A percentile compares a stretch with the other conserved stretches of the same genome.
phyloP scores from a whole-genome alignment of 2,329 filamentous ascomycete genomes.

The Pyrenophora graminea region DNA sequence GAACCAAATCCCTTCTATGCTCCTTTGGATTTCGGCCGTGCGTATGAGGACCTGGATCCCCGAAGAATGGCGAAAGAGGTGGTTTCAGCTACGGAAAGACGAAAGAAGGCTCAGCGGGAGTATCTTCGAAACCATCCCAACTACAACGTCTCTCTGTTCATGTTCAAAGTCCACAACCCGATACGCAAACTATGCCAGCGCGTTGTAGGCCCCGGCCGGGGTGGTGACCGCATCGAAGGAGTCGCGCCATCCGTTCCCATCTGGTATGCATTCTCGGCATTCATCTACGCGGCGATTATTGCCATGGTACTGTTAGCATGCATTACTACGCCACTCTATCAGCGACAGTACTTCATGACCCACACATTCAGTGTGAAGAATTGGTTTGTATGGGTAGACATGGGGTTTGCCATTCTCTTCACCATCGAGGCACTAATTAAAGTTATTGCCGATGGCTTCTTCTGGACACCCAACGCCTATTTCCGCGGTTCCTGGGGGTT shows the following conservation, averaged over 20 bases:
- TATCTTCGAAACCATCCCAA: slow-evolving; percentile 84
- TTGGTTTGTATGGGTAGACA: slow-evolving; percentile 95
- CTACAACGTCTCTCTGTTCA: slow-evolving; percentile 90
- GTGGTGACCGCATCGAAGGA: slow-evolving; percentile 83
- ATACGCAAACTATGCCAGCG: slow-evolving; percentile 83
- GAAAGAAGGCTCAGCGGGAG: slow-evolving; percentile 86
- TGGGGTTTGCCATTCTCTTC: slow-evolving; percentile 87
- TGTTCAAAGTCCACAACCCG: slow-evolving; percentile 79
- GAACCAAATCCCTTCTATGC: slow-evolving; percentile 97
- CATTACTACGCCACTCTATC: slow-evolving; percentile 90
- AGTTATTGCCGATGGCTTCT: slow-evolving; percentile 89
- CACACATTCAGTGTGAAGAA: slow-evolving; percentile 67
- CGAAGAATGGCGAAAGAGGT: slow-evolving; percentile 89
- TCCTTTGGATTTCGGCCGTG: slow-evolving; percentile 69
- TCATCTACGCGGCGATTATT: slow-evolving; percentile 92
- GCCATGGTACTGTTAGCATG: slow-evolving; percentile 98
- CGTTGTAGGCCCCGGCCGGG: slow-evolving; percentile 88
- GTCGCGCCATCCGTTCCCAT: slow-evolving; percentile 84
- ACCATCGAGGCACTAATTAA: slow-evolving; percentile 87
- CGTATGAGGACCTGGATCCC: slow-evolving; percentile 80
- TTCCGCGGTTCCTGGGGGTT: slow-evolving; percentile 96
- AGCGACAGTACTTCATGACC: slow-evolving; percentile 77
- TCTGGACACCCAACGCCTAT: slow-evolving; percentile 97
- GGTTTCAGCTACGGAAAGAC: slow-evolving; percentile 77
- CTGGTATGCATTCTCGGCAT: slow-evolving; percentile 92